Conservation (phyloP, 768 basidiomycete genomes). For the Termitomyces sp. region DNA sequence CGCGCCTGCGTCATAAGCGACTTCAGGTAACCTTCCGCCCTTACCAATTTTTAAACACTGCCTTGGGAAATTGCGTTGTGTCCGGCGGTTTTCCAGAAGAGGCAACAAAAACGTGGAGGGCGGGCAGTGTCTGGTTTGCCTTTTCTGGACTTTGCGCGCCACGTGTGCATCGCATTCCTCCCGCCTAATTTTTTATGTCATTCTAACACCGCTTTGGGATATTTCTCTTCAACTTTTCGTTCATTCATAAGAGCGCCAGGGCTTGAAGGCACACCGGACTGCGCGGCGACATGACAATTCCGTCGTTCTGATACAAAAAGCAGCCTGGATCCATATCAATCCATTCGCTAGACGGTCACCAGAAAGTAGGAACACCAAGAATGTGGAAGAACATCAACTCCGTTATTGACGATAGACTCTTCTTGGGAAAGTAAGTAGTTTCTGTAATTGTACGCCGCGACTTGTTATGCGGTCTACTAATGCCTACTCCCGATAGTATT, state of each 20-base stretch:
- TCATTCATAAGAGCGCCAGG: slow-evolving; percentile 9
- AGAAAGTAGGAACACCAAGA: slow-evolving; percentile 15
- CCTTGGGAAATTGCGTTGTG: slow-evolving; percentile 19
- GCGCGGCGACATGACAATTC: slow-evolving; percentile 20
- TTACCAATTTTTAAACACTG: slow-evolving; percentile 15
- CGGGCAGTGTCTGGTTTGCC: slow-evolving; percentile 15
- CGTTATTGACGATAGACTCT: slow-evolving; percentile 59
- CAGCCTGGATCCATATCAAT: slow-evolving; percentile 8
- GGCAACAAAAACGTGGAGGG: slow-evolving; percentile 17
- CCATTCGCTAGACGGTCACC: slow-evolving; percentile 8
- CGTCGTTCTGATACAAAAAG: slow-evolving; percentile 19
- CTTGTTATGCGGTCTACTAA: slow-evolving; percentile 12
- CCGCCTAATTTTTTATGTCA: slow-evolving; percentile 15
- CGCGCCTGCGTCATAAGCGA: neutral
- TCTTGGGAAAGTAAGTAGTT: slow-evolving; percentile 66
- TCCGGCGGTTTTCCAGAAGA: slow-evolving; percentile 21
- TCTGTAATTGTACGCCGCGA: slow-evolving; percentile 10
- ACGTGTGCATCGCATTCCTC: slow-evolving; percentile 22
- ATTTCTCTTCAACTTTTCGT: slow-evolving; percentile 13
- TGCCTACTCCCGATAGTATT: slow-evolving; percentile 36
- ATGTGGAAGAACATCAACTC: slow-evolving; percentile 70
- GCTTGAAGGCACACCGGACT: slow-evolving; percentile 6
- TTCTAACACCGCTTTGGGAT: slow-evolving; percentile 26
- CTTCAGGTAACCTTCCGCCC: no score
- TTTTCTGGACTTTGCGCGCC: slow-evolving; percentile 8